phyloP scores from a whole-genome alignment of 2,329 filamentous ascomycete species.

The Kalmusia sp. region DNA sequence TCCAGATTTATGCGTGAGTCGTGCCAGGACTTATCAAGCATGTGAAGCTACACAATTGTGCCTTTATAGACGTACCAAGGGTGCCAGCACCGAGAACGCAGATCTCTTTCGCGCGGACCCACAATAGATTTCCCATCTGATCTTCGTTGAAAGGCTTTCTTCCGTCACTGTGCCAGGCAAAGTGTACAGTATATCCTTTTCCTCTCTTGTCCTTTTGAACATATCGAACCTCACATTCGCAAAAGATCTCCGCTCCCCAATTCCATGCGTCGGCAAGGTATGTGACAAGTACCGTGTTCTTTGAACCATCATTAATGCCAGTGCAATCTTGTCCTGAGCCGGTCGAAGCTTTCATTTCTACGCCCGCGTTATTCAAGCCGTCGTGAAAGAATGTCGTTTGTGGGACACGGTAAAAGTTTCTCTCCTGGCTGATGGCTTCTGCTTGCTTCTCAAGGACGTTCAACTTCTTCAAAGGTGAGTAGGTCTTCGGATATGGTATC shows the following conservation, averaged over 20 bases:
- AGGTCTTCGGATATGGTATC: slow-evolving; percentile 63
- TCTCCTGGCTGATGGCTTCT: slow-evolving; percentile 55
- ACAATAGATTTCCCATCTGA: slow-evolving; percentile 67
- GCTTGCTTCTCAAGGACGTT: slow-evolving; percentile 66
- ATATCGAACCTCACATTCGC: too few relatives aligned
- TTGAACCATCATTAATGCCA: slow-evolving; percentile 72
- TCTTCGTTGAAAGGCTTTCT: slow-evolving; percentile 63
- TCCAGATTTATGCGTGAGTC: too few relatives aligned
- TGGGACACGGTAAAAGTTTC: slow-evolving; percentile 63
- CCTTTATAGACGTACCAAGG: slow-evolving; percentile 63
- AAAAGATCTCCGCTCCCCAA: slow-evolving; percentile 75
- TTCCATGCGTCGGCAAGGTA: slow-evolving; percentile 75
- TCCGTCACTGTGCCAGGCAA: slow-evolving; percentile 68
- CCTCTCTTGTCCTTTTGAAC: too few relatives aligned
- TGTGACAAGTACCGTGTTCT: slow-evolving; percentile 70
- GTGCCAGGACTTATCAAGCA: too few relatives aligned
- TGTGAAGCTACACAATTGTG: too few relatives aligned
- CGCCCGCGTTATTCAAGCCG: slow-evolving; percentile 68
- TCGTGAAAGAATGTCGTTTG: slow-evolving; percentile 70
- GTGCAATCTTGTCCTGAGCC: slow-evolving; percentile 69
- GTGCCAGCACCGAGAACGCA: slow-evolving; percentile 72
- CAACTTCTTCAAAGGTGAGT: slow-evolving; percentile 65
- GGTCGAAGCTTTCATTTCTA: slow-evolving; percentile 67
- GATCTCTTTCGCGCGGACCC: slow-evolving; percentile 70
- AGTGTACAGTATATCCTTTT: too few relatives aligned